Evolutionary conservation across 1,284 basidiomycete genomes (phyloP).

Genomic region (Xanthoconium separans): DNA sequence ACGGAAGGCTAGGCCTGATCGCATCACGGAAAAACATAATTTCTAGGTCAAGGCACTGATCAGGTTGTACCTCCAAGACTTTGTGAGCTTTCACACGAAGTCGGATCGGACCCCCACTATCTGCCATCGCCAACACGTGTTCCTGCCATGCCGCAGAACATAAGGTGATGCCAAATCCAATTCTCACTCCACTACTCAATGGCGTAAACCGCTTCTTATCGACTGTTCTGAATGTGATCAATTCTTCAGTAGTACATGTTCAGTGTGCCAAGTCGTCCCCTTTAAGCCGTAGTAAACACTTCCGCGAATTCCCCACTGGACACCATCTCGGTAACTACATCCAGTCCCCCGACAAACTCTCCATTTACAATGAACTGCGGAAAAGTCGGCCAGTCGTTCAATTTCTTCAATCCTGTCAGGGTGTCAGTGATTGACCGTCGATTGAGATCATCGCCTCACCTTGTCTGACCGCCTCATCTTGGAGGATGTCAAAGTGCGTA

Average conservation of each 20-base stretch:
- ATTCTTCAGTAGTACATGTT: background rate
- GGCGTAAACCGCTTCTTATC: background rate
- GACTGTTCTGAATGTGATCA: background rate
- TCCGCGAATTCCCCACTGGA: constrained; percentile 49
- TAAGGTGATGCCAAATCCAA: constrained; percentile 3
- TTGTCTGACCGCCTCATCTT: constrained; percentile 67
- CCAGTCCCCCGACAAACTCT: constrained; percentile 94
- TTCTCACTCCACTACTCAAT: background rate
- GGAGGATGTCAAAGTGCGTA: constrained; percentile 86
- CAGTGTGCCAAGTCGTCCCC: background rate
- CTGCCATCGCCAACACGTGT: constrained; percentile 11
- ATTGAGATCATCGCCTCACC: constrained; percentile 34
- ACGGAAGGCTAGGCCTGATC: background rate
- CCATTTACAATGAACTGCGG: constrained; percentile 94
- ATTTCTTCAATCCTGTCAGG: constrained; percentile 47
- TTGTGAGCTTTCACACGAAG: background rate
- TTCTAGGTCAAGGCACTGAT: background rate
- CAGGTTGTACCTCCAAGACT: background rate
- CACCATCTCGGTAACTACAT: constrained; percentile 75
- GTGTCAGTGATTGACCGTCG: constrained; percentile 51
- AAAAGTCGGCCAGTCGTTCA: constrained; percentile 96
- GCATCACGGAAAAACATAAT: background rate
- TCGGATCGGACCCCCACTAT: background rate
- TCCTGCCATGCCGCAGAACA: constrained; percentile 5
- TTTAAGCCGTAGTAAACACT: constrained; percentile 11